These are phyloP conservation scores for Pseudozyma hubeiensis DNA, from an alignment of 1,284 basidiomycete genomes.

Conservation along the genomic window DNA sequence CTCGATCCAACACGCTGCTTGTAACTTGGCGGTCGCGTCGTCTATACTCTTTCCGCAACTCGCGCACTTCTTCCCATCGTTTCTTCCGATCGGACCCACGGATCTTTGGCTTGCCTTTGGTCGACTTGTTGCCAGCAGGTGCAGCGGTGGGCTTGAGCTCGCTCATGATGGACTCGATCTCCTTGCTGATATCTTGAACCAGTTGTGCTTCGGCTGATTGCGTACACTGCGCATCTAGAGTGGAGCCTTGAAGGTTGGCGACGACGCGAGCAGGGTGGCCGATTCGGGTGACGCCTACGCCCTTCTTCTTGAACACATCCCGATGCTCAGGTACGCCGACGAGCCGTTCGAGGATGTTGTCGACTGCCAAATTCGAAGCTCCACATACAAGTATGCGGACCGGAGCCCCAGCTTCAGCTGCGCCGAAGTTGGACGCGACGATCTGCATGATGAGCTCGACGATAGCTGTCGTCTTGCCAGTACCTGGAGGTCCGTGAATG, in stretches of 20 bases:
- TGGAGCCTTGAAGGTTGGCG: constrained; percentile 79
- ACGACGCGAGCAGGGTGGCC: constrained; percentile 88
- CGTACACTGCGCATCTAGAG: constrained; percentile 86
- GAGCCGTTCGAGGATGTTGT: constrained; percentile 69
- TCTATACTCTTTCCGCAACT: constrained; percentile 91
- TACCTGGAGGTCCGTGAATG: constrained; percentile 93
- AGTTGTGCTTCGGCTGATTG: constrained; percentile 56
- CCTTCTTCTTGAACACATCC: constrained; percentile 46
- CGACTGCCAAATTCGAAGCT: constrained; percentile 88
- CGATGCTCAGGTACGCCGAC: constrained; percentile 39
- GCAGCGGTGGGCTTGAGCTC: constrained; percentile 41
- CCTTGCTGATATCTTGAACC: constrained; percentile 56
- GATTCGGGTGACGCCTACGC: constrained; percentile 54
- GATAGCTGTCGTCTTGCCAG: constrained; percentile 63
- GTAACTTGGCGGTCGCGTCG: constrained; percentile 86
- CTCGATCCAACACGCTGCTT: constrained; percentile 79
- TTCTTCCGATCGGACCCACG: constrained; percentile 83
- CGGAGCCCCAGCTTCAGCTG: constrained; percentile 60
- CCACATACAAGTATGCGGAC: constrained; percentile 82
- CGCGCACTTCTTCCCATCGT: constrained; percentile 90
- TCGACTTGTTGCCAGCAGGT: constrained; percentile 62
- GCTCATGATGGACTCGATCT: constrained; percentile 42
- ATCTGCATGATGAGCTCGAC: constrained; percentile 71
- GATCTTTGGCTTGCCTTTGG: constrained; percentile 71
- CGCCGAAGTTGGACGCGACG: constrained; percentile 45